Conservation (phyloP, 441 rosid species). For the Eruca vesicaria region DNA sequence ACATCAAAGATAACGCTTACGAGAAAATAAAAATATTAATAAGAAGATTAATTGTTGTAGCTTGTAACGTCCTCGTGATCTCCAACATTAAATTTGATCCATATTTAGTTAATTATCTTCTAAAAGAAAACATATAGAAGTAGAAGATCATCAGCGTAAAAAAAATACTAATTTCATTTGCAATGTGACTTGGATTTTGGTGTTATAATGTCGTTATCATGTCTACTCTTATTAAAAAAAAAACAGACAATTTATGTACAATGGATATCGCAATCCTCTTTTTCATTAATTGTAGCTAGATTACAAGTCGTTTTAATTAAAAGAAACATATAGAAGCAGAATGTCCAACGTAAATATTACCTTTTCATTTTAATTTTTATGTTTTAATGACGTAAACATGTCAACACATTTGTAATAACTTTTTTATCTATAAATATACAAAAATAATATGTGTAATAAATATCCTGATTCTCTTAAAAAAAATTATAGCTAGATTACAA, state of each 20-base stretch:
- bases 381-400: neutral
- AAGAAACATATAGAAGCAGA: neutral
- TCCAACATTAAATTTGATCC: conserved; percentile 19
- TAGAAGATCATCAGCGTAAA: neutral
- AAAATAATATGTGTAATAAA: too few relatives aligned
- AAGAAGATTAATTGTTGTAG: too few relatives aligned
- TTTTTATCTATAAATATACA: neutral
- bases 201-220: conserved; percentile 9
- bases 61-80: conserved; percentile 15
- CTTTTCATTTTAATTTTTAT: neutral
- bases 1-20: conserved; percentile 5
- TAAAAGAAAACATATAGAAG: neutral
- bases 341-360: neutral
- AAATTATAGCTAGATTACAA: conserved; percentile 16
- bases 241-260: neutral
- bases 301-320: neutral
- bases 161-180: neutral
- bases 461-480: neutral
- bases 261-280: conserved; percentile 11
- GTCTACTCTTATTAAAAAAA: neutral
- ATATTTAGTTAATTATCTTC: conserved; percentile 8
- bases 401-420: neutral
- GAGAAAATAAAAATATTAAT: neutral
- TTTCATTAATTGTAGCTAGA: neutral
- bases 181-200: neutral